phyloP scores from a whole-genome alignment of 441 rosid species.

The Gossypium gossypioides region DNA sequence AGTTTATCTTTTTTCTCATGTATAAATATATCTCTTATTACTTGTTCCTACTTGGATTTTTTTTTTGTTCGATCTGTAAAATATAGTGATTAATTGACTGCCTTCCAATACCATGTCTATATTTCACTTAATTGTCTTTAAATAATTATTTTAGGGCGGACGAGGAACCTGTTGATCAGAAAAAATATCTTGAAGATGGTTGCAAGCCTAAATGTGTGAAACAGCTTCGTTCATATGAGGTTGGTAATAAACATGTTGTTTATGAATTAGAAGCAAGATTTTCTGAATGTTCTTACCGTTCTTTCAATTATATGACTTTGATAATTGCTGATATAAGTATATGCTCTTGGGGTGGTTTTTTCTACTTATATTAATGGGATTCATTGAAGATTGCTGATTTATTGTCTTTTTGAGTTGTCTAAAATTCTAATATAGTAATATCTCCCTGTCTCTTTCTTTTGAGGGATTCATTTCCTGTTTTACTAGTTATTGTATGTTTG shows the following conservation, averaged over 20 bases:
- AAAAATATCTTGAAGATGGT: constrained; percentile 51
- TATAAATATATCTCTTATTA: neutral
- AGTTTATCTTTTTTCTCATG: neutral
- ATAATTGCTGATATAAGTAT: neutral
- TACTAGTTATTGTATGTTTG: neutral
- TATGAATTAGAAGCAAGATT: neutral
- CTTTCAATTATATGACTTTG: neutral
- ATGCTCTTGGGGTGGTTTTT: neutral
- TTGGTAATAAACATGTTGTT: constrained; percentile 9
- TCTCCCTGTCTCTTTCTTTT: neutral
- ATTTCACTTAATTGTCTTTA: neutral
- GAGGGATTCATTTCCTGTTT: neutral
- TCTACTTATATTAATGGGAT: neutral
- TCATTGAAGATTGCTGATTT: neutral
- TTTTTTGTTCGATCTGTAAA: neutral
- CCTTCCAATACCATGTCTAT: neutral
- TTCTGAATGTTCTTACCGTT: neutral
- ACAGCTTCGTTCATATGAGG: constrained; percentile 53
- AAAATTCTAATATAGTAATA: neutral
- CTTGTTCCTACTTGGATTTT: neutral
- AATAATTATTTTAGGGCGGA: constrained; percentile 41
- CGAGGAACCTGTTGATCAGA: constrained; percentile 53
- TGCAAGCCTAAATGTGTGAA: constrained; percentile 67
- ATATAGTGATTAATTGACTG: neutral
- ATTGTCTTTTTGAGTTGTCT: neutral